Evolutionary conservation across 179 eudicot species (phyloP), one percentile per base, ranked within the genome.

Genomic region (Gypsophila paniculata): DNA sequence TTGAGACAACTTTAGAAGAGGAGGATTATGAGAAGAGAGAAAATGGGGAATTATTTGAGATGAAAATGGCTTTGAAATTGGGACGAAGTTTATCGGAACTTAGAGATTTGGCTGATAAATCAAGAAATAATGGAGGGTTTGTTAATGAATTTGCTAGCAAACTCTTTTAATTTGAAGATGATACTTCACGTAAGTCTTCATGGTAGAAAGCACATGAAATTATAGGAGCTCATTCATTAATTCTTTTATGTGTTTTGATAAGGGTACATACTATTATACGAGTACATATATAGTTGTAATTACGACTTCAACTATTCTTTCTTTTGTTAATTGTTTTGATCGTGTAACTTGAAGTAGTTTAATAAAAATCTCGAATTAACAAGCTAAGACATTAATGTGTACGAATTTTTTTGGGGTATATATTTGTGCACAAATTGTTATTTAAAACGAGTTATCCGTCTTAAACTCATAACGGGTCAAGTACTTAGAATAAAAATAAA

Each of bases 81-180:
- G 92, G 97, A 8, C 80, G 95, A 64, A 91, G 91, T 64, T 62
- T 87, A 55, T 78, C 89, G 2, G 86, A 89, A 73, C 83, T 91
- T 0, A 81, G 83, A 53, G 76, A 83, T 53, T 69, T 91, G 9
- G 91, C 91, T 0, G 59, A 73, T 2, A 69, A 82, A 52, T 75
- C 84, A 38, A 76, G 65, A 51, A 60, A 58, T 72, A 78, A 13
- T 76, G 82, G 5, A 54, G 9, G 55, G 67, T 59, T 22, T 34
- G 61, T 69, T 11, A 36, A 69, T 57, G 82, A 65, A 38, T 81
- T 81, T 72, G 84, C 79, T 1, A 81, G 84, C 79, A 78, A 81
- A 49, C 75, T 81, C 55, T 29, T 29, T 29, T 29, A 29, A 29
- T 29, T 29, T 29, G 34, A 29, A 1, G 34, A 29, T 1, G 34